These are phyloP conservation scores for Uronychia binucleata DNA, from an alignment of 73 alveolate genomes.

Conservation along the genomic window DNA sequence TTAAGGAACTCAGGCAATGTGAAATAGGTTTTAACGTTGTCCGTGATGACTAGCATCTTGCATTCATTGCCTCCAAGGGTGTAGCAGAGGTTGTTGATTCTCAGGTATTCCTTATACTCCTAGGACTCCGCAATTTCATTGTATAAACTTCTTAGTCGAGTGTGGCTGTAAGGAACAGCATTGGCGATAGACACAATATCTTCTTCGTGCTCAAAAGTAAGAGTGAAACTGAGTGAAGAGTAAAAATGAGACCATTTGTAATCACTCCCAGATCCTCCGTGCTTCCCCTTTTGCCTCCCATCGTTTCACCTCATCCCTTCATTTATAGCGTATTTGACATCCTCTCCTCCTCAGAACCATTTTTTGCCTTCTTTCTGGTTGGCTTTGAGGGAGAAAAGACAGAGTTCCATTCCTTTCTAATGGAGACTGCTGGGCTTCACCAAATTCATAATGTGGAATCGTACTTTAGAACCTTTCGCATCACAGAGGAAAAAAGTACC, in stretches of 20 bases:
- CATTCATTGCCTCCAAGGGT: constrained; percentile 81
- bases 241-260: constrained; percentile 40
- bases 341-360: constrained; percentile 13
- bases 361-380: neutral
- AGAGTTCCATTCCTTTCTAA: constrained; percentile 50
- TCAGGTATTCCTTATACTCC: constrained; percentile 62
- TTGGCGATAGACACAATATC: constrained; percentile 88
- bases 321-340: constrained; percentile 12
- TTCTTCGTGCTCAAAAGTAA: constrained; percentile 55
- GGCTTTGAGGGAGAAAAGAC: constrained; percentile 25
- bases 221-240: constrained; percentile 74
- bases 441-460: constrained; percentile 49
- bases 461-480: constrained; percentile 7
- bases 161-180: constrained; percentile 85
- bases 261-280: constrained; percentile 1
- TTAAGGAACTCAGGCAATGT: neutral
- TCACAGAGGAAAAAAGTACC: neutral
- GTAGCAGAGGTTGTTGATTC: constrained; percentile 67
- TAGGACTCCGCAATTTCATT: constrained; percentile 75
- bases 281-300: constrained; percentile 4
- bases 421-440: constrained; percentile 46
- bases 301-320: neutral
- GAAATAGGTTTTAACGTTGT: neutral
- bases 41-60: constrained; percentile 74
- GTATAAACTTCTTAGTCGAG: constrained; percentile 86